Conservation (phyloP, 1,284 basidiomycete species). For the Kalmanozyma brasiliensis region DNA sequence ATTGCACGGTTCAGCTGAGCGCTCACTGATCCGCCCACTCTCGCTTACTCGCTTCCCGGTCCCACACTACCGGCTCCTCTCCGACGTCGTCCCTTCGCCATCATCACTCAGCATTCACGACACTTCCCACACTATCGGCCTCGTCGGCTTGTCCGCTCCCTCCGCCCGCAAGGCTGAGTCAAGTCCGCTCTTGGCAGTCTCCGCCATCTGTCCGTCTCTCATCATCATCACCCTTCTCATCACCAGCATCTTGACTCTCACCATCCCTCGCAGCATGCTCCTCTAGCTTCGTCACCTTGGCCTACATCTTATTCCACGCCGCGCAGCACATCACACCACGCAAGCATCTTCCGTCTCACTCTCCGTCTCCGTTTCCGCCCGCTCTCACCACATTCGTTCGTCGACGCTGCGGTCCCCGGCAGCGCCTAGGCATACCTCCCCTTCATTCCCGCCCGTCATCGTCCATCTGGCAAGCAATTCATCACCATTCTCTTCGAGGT, state of each 20-base stretch:
- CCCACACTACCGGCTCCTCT: conserved; percentile 15
- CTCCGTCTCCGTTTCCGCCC: too few relatives aligned
- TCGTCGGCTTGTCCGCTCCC: conserved; percentile 20
- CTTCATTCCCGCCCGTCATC: too few relatives aligned
- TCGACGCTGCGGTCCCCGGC: not conserved
- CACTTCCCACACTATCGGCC: not conserved
- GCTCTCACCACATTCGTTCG: not conserved
- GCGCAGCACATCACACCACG: not conserved
- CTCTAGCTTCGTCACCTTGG: conserved; percentile 14
- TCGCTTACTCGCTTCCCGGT: not conserved
- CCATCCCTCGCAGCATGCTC: conserved; percentile 21
- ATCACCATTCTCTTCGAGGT: not conserved
- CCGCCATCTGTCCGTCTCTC: conserved; percentile 5
- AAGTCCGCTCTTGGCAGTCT: not conserved
- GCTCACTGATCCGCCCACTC: conserved; percentile 1
- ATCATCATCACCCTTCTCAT: conserved; percentile 5
- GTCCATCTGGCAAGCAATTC: too few relatives aligned
- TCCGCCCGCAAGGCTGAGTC: conserved; percentile 13
- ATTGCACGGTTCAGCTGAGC: not conserved
- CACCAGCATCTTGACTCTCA: not conserved
- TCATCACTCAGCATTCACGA: not conserved
- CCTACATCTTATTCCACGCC: conserved; percentile 3
- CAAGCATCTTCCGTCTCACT: conserved; percentile 1
- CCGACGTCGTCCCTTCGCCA: conserved; percentile 5
- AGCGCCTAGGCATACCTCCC: too few relatives aligned